Percentiles rank a stretch among this genome's conserved stretches.
Evolutionary conservation across 2,329 filamentous ascomycete genomes (phyloP).

Genomic region (Colletotrichum acutatum): DNA sequence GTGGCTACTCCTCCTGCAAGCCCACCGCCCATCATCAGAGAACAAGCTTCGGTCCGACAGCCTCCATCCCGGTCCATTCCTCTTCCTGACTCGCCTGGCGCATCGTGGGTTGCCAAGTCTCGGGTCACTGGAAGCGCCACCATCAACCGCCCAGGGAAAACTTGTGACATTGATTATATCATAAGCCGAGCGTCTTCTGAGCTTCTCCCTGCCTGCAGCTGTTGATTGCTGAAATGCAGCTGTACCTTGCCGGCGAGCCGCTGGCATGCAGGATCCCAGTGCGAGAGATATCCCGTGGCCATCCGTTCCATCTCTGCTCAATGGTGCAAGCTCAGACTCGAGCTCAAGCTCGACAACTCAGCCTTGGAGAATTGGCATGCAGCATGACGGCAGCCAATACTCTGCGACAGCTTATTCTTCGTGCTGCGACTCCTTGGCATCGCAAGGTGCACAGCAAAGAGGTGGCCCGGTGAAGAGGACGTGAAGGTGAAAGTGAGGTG

Average conservation of each 20-base stretch:
- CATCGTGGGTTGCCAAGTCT: slow-evolving; percentile 18
- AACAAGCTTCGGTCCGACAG: slow-evolving; percentile 32
- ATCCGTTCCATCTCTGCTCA: not conserved
- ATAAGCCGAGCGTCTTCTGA: not conserved
- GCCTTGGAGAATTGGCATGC: not conserved
- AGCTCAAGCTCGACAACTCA: not conserved
- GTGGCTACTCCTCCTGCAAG: slow-evolving; percentile 3
- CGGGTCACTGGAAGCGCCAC: slow-evolving; percentile 15
- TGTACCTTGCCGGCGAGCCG: not conserved
- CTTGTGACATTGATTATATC: slow-evolving; percentile 23
- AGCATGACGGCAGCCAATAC: slow-evolving; percentile 19
- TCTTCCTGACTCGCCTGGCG: slow-evolving; percentile 19
- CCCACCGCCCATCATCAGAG: slow-evolving; percentile 13
- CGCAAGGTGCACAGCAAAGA: not conserved
- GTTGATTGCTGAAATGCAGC: not conserved
- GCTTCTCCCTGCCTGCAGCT: not conserved
- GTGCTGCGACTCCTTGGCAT: slow-evolving; percentile 20
- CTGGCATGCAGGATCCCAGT: not conserved
- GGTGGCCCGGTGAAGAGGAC: not conserved
- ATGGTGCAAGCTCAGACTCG: not conserved
- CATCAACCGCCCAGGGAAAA: not conserved
- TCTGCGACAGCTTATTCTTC: not conserved
- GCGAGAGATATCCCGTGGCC: not conserved
- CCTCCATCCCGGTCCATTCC: slow-evolving; percentile 21
- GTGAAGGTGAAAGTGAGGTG: not conserved